A percentile compares a stretch with the other conserved stretches of the same genome.
These are phyloP conservation scores for Coemansia sp. DNA, from an alignment of 192 early-diverging fungal species.

Conservation along the genomic window DNA sequence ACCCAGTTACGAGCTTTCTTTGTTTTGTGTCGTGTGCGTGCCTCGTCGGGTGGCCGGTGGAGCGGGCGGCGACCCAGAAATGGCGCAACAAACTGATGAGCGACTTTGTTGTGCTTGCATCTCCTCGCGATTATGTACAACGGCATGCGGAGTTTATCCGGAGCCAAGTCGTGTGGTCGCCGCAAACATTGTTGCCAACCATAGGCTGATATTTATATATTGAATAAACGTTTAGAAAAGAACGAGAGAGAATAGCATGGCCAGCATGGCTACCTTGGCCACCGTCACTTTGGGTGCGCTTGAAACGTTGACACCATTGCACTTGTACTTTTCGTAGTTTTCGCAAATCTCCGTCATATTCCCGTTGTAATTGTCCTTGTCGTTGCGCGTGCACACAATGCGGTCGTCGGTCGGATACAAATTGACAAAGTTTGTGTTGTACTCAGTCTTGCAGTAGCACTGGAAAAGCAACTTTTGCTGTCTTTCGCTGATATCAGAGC, in stretches of 20 bases:
- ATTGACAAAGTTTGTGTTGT: conserved; percentile 47
- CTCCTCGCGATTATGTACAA: conserved; percentile 40
- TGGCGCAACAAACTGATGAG: conserved; percentile 50
- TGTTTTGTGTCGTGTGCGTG: conserved; percentile 46
- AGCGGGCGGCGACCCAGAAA: conserved; percentile 20
- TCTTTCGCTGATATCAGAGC: conserved; percentile 44
- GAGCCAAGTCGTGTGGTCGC: conserved; percentile 38
- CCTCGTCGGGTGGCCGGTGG: conserved; percentile 46
- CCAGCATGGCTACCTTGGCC: conserved; percentile 39
- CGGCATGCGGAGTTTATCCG: conserved; percentile 39
- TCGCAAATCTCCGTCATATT: conserved; percentile 35
- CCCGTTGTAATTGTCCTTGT: conserved; percentile 23
- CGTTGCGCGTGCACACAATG: conserved; percentile 43
- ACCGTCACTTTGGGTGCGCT: conserved; percentile 17
- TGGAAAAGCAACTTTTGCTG: conserved; percentile 45
- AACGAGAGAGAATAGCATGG: conserved; percentile 20
- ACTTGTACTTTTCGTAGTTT: conserved; percentile 44
- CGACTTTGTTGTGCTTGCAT: conserved; percentile 47
- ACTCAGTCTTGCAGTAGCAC: conserved; percentile 51
- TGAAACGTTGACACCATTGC: conserved; percentile 37
- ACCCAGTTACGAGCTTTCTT: conserved; percentile 39
- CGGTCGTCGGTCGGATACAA: conserved; percentile 15
- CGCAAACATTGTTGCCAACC: neutral
- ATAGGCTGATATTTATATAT: neutral
- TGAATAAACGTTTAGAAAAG: conserved; percentile 8